These are phyloP conservation scores for Vinca minor DNA, from an alignment of 257 asterid species.

Conservation along the genomic window DNA sequence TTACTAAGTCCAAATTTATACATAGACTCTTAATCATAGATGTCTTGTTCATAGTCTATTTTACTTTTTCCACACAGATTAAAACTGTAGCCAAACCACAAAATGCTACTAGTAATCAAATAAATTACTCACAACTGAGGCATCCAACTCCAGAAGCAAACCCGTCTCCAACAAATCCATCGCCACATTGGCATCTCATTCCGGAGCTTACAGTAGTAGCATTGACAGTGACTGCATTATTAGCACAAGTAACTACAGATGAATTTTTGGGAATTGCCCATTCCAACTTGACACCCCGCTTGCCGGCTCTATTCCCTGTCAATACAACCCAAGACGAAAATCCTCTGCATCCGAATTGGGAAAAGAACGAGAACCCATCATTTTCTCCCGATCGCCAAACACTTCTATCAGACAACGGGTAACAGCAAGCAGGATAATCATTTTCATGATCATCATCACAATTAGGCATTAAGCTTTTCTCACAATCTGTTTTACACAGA, in stretches of 20 bases:
- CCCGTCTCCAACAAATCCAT: constrained; percentile 59
- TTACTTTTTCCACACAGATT: background rate
- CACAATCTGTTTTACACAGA: constrained; percentile 44
- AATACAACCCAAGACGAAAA: constrained; percentile 46
- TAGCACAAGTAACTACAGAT: constrained; percentile 30
- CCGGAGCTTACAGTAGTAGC: constrained; percentile 46
- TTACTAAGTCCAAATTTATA: background rate
- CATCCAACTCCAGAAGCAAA: constrained; percentile 48
- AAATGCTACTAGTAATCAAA: background rate
- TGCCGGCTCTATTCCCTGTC: constrained; percentile 30
- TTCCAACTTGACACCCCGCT: constrained; percentile 53
- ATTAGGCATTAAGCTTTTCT: constrained; percentile 30
- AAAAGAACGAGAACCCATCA: constrained; percentile 32
- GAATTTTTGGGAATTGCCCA: constrained; percentile 58
- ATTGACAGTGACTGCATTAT: constrained; percentile 32
- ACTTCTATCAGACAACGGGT: constrained; percentile 40
- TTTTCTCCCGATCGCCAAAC: constrained; percentile 34
- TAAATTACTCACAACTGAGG: constrained; percentile 39
- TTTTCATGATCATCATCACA: constrained; percentile 35
- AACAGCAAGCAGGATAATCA: constrained; percentile 51
- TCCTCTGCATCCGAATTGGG: constrained; percentile 54
- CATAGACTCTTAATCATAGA: background rate
- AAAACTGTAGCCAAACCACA: background rate
- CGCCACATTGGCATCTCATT: constrained; percentile 47
- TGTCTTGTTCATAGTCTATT: background rate